Base-by-base conservation (phyloP, 345 rosid species). In the Euphorbia pulcherrima region DNA sequence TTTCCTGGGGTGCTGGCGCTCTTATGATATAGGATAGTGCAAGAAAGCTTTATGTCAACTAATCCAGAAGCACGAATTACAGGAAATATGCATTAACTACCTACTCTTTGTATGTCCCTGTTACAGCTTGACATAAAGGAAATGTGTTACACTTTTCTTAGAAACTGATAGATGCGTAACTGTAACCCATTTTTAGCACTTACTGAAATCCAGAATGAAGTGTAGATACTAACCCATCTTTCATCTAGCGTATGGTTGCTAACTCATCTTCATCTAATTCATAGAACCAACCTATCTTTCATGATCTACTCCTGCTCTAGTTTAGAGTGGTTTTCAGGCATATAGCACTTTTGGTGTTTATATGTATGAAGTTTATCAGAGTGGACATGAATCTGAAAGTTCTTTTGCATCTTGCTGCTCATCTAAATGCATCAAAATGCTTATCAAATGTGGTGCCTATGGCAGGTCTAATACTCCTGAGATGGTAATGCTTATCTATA, bases 391-490 rank as follows among this genome's bases (percentile, higher is more conserved):
- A 52, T 76, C 20, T n/a, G 51, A 46, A 20, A 5, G 71, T 27
- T 68, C 8, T 29, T 68, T 62, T 84, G 76, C 94, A 90, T 96
- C 88, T 90, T 67, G 86, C 89, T 68, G 92, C 88, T 63, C 85
- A 94, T 51, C 84, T 93, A 84, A 6, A 85, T 81, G 9, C 94
- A 90, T 74, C 96, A 90, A 72, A 83, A 52, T 8, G 10, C 12
- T 52, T 52, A 52, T 27, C 56, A 97, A 79, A 96, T 90, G 86
- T 93, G 86, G 23, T 96, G 85, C 65, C 96, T 76, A 60, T 78
- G 75, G 90, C 90, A 65, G 84, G 82, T 79, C 98, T 93, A 53
- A 82, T n/a, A n/a, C 89, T 77, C 97, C 97, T 51, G 85, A 93
- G 6, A 56, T 56, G 60, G 58, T 14, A 56, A 12, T 56, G 60